Conservation (phyloP, 768 basidiomycete species). For the Clavaria fumosa region DNA sequence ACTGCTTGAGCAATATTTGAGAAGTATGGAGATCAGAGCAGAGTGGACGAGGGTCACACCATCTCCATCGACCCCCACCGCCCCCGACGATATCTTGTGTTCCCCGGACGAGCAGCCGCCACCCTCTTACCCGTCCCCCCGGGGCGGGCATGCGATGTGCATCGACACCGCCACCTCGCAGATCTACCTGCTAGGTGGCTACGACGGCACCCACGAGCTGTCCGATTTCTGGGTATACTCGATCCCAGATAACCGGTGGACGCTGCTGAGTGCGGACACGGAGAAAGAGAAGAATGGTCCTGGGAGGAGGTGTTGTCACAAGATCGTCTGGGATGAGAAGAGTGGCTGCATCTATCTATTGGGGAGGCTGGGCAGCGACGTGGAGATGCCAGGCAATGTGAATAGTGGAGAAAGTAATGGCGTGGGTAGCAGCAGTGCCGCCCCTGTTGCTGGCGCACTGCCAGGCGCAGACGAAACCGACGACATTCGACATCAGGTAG, state of each 20-base stretch:
- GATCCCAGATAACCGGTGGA: slow-evolving; percentile 46
- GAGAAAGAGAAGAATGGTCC: slow-evolving; percentile 48
- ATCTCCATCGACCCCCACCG: slow-evolving; percentile 48
- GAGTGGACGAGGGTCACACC: slow-evolving; percentile 46
- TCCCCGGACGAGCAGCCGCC: too few species aligned
- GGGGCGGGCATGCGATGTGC: slow-evolving; percentile 76
- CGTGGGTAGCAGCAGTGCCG: not conserved
- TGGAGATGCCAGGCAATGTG: slow-evolving; percentile 36
- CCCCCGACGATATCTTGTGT: too few species aligned
- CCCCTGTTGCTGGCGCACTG: not conserved
- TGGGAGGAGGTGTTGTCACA: slow-evolving; percentile 59
- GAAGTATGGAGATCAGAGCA: slow-evolving; percentile 40
- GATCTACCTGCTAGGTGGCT: slow-evolving; percentile 70
- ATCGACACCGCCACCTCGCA: slow-evolving; percentile 45
- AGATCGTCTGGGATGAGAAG: slow-evolving; percentile 65
- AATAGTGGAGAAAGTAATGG: slow-evolving; percentile 11
- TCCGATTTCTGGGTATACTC: slow-evolving; percentile 72
- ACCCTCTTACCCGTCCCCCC: slow-evolving; percentile 49
- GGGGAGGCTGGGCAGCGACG: too few species aligned
- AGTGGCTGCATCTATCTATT: slow-evolving; percentile 58
- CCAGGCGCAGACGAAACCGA: slow-evolving; percentile 1
- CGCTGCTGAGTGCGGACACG: slow-evolving; percentile 38
- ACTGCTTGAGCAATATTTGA: slow-evolving; percentile 48
- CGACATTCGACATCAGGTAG: too few species aligned
- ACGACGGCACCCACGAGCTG: slow-evolving; percentile 55